Percentiles rank a stretch among this genome's conserved stretches.
phyloP scores from a whole-genome alignment of 2,329 filamentous ascomycete species.

The Westerdykella aurantiaca region DNA sequence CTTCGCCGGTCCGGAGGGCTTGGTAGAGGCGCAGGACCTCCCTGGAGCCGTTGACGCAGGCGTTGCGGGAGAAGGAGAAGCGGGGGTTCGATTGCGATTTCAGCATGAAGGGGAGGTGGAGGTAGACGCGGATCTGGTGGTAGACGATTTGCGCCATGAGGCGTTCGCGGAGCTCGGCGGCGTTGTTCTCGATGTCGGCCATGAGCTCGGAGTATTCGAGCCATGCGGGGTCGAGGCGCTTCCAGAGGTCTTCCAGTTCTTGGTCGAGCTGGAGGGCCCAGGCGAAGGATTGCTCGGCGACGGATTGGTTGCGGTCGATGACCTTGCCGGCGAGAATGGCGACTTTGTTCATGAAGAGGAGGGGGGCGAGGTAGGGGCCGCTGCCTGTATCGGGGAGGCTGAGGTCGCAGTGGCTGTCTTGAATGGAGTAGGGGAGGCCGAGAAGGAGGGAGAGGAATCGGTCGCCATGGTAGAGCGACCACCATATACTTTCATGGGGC shows the following conservation, averaged over 20 bases:
- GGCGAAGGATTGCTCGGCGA: constrained; percentile 31
- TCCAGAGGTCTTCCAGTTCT: constrained; percentile 37
- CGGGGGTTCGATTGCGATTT: constrained; percentile 34
- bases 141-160: constrained; percentile 41
- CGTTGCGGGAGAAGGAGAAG: constrained; percentile 36
- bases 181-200: constrained; percentile 25
- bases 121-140: constrained; percentile 42
- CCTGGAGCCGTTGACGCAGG: constrained; percentile 39
- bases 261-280: constrained; percentile 41
- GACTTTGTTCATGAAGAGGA: constrained; percentile 31
- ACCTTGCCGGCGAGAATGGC: constrained; percentile 39
- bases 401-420: constrained; percentile 36
- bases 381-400: constrained; percentile 21
- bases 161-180: constrained; percentile 34
- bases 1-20: constrained; percentile 29
- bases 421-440: constrained; percentile 47
- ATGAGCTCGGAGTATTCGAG: constrained; percentile 31
- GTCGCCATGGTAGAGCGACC: constrained; percentile 41
- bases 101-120: constrained; percentile 44
- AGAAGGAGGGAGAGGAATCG: constrained; percentile 50
- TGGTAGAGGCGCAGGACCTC: constrained; percentile 39
- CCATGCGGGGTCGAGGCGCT: constrained; percentile 36
- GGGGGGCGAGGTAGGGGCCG: constrained; percentile 24
- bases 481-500: constrained; percentile 37
- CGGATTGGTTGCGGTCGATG: constrained; percentile 41